A percentile compares a stretch with the other conserved stretches of the same genome.
Evolutionary conservation across 2,329 filamentous ascomycete species (phyloP).

Genomic region (Fusarium nygamai): DNA sequence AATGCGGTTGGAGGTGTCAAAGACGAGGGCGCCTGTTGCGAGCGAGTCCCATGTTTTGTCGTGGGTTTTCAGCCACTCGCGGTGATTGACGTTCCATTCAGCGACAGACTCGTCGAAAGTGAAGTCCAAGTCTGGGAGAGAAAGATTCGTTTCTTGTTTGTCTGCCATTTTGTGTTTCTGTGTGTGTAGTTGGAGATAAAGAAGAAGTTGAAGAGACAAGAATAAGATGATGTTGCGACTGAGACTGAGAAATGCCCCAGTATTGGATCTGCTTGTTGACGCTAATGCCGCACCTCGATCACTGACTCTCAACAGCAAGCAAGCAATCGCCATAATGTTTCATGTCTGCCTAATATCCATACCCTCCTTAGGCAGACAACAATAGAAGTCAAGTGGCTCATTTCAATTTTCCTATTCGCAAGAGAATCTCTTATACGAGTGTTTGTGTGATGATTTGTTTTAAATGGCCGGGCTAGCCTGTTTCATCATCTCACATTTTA

Average conservation of each 20-base stretch:
- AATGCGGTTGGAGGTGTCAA: conserved; percentile 47
- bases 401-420: not conserved
- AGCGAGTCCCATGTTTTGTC: conserved; percentile 46
- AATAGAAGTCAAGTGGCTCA: not conserved
- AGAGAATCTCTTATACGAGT: not conserved
- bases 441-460: not conserved
- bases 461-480: not conserved
- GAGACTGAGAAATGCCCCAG: not conserved
- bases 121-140: conserved; percentile 23
- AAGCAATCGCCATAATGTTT: not conserved
- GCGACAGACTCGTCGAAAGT: conserved; percentile 39
- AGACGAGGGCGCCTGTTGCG: conserved; percentile 49
- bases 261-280: not conserved
- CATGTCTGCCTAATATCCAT: conserved; percentile 5
- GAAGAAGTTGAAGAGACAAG: not conserved
- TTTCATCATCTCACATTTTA: not conserved
- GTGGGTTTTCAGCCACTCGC: conserved; percentile 40
- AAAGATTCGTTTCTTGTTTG: not conserved
- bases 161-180: conserved; percentile 14
- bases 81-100: conserved; percentile 38
- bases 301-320: not conserved
- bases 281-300: conserved; percentile 8
- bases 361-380: not conserved
- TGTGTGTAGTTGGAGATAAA: not conserved
- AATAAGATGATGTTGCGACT: not conserved